Conservation (phyloP, 208 protist genomes). For the Phytomonas sp. region DNA sequence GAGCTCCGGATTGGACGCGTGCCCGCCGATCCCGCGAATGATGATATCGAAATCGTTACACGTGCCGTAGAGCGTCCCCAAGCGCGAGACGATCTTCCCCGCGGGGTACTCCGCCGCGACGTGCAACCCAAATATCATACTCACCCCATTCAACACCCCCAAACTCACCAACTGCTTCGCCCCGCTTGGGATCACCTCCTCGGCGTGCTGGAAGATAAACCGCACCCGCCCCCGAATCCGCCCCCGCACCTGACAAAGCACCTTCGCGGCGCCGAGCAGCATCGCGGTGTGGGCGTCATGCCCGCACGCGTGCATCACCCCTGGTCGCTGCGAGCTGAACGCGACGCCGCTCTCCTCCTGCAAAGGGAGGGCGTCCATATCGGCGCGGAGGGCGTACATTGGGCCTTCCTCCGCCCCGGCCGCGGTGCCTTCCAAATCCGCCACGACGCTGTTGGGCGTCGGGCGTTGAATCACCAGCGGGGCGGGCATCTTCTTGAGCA, state of each 20-base stretch:
- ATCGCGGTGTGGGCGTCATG: conserved; percentile 69
- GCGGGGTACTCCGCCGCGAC: conserved; percentile 21
- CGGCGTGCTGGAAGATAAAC: conserved; percentile 79
- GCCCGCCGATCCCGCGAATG: conserved; percentile 50
- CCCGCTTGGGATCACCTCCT: conserved; percentile 58
- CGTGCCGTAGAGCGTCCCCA: conserved; percentile 31
- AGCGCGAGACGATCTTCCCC: conserved; percentile 19
- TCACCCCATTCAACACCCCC: conserved; percentile 47
- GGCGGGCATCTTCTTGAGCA: conserved; percentile 37
- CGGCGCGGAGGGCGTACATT: conserved; percentile 55
- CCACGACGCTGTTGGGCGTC: conserved; percentile 47
- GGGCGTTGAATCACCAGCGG: conserved; percentile 38
- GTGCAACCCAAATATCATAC: conserved; percentile 56
- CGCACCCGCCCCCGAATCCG: conserved; percentile 57
- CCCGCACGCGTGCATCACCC: conserved; percentile 70
- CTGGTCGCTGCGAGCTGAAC: conserved; percentile 46
- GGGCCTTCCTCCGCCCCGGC: conserved; percentile 33
- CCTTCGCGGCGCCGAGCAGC: conserved; percentile 56
- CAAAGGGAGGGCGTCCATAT: conserved; percentile 65
- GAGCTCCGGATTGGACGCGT: conserved; percentile 59
- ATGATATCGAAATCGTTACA: conserved; percentile 70
- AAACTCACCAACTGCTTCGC: conserved; percentile 42
- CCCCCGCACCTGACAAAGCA: conserved; percentile 39
- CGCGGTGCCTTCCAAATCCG: conserved; percentile 35
- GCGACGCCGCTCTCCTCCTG: conserved; percentile 48